Conservation (phyloP, 257 asterid species). For the Linderniella brevidens region DNA sequence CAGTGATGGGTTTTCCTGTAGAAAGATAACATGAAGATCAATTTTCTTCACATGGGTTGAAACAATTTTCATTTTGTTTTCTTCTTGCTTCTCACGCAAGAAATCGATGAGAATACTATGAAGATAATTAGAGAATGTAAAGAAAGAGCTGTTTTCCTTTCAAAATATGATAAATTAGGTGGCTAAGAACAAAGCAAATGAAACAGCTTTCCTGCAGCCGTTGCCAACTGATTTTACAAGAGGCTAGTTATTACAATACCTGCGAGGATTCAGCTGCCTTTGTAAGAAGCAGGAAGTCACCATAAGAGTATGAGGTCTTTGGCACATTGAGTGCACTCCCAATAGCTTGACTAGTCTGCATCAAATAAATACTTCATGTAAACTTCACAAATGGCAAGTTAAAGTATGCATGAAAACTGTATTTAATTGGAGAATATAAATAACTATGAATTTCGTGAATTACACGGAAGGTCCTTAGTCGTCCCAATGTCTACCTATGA, state of each 20-base stretch:
- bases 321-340: conserved; percentile 74
- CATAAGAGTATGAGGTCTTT: conserved; percentile 75
- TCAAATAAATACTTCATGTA: conserved; percentile 1
- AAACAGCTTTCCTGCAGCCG: not conserved
- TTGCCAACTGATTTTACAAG: not conserved
- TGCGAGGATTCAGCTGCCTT: conserved; percentile 73
- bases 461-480: no score
- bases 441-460: no score
- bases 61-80: no score
- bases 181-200: no score
- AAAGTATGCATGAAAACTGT: not conserved
- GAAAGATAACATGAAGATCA: conserved; percentile 5
- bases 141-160: not conserved
- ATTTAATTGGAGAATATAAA: no score
- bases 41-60: no score
- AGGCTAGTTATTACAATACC: conserved; percentile 36
- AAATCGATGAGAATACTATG: no score
- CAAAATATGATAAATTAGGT: no score
- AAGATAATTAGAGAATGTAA: not conserved
- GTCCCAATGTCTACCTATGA: no score
- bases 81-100: no score
- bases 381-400: conserved; percentile 1
- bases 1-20: conserved; percentile 72
- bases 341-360: conserved; percentile 68
- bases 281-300: conserved; percentile 55